Conservation (phyloP, 768 basidiomycete genomes). For the Mycena indigotica region DNA sequence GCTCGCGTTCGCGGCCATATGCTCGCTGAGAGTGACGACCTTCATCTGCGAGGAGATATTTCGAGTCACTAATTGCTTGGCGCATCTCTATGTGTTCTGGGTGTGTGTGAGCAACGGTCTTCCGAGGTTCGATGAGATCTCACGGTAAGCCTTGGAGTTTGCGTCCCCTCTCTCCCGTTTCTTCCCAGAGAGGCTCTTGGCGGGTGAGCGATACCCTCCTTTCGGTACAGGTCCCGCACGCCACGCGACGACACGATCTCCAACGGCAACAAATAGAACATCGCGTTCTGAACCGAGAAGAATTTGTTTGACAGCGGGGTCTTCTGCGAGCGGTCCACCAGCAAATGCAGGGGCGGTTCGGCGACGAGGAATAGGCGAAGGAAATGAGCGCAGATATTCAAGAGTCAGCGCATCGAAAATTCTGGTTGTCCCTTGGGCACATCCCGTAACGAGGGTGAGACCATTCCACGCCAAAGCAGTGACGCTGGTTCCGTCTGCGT, state of each 20-base stretch:
- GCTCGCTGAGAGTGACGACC: constrained; percentile 35
- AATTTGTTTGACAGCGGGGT: constrained; percentile 55
- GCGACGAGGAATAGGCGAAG: constrained; percentile 45
- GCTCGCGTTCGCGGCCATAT: constrained; percentile 57
- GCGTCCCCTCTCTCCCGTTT: constrained; percentile 36
- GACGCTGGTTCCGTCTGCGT: constrained; percentile 59
- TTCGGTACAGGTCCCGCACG: constrained; percentile 51
- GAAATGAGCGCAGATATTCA: constrained; percentile 55
- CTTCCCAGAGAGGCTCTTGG: constrained; percentile 25
- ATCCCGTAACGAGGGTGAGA: constrained; percentile 65
- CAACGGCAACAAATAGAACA: constrained; percentile 60
- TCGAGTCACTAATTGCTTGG: constrained; percentile 63
- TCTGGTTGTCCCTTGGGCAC: constrained; percentile 56
- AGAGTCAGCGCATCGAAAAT: constrained; percentile 73
- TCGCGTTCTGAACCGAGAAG: constrained; percentile 54
- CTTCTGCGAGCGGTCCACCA: constrained; percentile 25
- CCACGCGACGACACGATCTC: constrained; percentile 69
- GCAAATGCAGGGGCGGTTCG: constrained; percentile 26
- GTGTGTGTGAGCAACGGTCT: too few relatives aligned
- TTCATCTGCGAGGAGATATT: constrained; percentile 54
- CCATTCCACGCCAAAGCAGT: constrained; percentile 66
- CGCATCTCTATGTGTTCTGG: constrained; percentile 69
- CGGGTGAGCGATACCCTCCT: constrained; percentile 34
- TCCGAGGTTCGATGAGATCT: too few relatives aligned
- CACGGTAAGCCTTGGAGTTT: constrained; percentile 49